Percentiles rank a stretch among this genome's conserved stretches.
Conservation (phyloP, 257 asterid genomes). For the Lycium ferocissimum region DNA sequence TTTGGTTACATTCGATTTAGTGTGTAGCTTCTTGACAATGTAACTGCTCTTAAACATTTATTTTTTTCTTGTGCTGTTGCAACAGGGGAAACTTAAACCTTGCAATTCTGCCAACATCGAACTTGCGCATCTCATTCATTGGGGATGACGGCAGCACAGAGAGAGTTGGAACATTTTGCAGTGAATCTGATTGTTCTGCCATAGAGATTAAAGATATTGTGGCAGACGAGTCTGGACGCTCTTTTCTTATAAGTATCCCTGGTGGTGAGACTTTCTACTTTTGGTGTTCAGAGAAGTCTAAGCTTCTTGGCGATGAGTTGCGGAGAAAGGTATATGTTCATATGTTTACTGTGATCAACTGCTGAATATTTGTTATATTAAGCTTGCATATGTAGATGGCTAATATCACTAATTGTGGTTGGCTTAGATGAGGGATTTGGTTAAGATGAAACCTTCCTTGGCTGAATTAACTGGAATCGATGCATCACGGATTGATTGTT, state of each 20-base stretch:
- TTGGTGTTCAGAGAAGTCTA: constrained; percentile 86
- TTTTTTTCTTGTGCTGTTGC: constrained; percentile 16
- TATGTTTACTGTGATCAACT: constrained; percentile 19
- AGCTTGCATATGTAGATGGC: constrained; percentile 21
- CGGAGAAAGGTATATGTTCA: constrained; percentile 61
- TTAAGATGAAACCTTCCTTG: constrained; percentile 71
- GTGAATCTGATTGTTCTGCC: constrained; percentile 46
- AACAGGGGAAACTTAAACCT: constrained; percentile 75
- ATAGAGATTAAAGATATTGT: constrained; percentile 65
- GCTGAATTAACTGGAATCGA: constrained; percentile 85
- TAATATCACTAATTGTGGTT: constrained; percentile 30
- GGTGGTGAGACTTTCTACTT: constrained; percentile 57
- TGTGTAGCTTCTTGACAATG: neutral
- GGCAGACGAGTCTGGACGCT: constrained; percentile 84
- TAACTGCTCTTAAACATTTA: neutral
- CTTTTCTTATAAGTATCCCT: constrained; percentile 62
- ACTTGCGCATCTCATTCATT: constrained; percentile 74
- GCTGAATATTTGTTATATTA: neutral
- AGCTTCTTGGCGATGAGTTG: constrained; percentile 74
- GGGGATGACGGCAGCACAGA: constrained; percentile 88
- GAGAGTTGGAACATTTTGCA: constrained; percentile 64
- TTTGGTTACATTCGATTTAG: neutral
- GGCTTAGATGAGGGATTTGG: constrained; percentile 82
- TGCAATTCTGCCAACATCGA: constrained; percentile 82
- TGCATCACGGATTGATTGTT: constrained; percentile 78